These are phyloP conservation scores for Coelastrella sp. DNA, from an alignment of 139 green algal genomes.

Conservation along the genomic window DNA sequence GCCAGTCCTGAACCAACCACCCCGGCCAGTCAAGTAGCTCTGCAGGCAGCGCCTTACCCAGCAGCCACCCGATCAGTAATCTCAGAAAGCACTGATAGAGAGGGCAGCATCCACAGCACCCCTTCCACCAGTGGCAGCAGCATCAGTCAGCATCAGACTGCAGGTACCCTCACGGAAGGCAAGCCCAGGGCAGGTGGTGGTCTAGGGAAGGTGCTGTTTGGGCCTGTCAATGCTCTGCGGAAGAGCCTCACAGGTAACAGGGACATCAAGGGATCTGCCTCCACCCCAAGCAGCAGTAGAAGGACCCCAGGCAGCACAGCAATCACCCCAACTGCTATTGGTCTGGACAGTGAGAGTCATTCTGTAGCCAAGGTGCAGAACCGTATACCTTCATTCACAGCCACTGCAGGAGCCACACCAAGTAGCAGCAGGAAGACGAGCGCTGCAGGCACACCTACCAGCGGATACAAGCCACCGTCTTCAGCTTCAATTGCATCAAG, in stretches of 20 bases:
- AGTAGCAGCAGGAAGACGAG: conserved; percentile 18
- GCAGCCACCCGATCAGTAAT: background rate
- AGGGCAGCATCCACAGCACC: background rate
- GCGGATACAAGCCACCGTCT: background rate
- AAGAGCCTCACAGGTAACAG: conserved; percentile 16
- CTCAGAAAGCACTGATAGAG: background rate
- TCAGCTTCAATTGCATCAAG: background rate
- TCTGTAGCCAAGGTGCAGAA: background rate
- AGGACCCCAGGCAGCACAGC: no score
- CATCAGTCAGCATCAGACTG: background rate
- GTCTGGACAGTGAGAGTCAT: no score
- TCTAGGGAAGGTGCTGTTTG: conserved; percentile 14
- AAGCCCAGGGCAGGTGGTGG: background rate
- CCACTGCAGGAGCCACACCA: background rate
- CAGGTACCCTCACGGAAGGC: background rate
- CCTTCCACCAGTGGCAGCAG: background rate
- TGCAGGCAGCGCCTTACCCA: background rate
- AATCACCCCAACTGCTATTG: no score
- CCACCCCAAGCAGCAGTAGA: no score
- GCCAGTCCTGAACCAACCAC: background rate
- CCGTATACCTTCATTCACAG: conserved; percentile 4
- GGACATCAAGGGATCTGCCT: no score
- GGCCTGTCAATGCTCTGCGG: conserved; percentile 5
- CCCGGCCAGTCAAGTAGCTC: background rate
- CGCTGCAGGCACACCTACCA: background rate